A percentile compares a stretch with the other conserved stretches of the same genome.
Conservation (phyloP, 2,329 filamentous ascomycete genomes). For the Acrodontium crateriforme region DNA sequence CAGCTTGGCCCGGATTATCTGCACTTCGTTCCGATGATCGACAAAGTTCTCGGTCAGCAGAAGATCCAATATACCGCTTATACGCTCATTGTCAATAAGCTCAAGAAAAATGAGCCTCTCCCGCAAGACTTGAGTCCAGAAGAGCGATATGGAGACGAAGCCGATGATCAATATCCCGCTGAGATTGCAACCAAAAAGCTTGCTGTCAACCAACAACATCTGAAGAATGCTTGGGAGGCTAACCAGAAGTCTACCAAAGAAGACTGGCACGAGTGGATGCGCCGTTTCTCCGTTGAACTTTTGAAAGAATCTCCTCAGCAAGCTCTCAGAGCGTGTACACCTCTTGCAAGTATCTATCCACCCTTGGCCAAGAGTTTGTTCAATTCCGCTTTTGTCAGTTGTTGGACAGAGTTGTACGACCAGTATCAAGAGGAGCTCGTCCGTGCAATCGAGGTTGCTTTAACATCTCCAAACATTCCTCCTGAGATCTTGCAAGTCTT, state of each 20-base stretch:
- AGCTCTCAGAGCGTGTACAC: slow-evolving; percentile 82
- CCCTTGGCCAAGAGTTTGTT: slow-evolving; percentile 88
- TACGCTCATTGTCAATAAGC: slow-evolving; percentile 77
- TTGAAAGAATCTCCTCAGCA: slow-evolving; percentile 93
- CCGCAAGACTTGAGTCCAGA: slow-evolving; percentile 88
- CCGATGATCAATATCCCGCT: slow-evolving; percentile 67
- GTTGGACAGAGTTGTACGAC: slow-evolving; percentile 95
- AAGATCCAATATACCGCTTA: slow-evolving; percentile 86
- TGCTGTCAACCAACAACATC: slow-evolving; percentile 91
- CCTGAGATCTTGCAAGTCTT: slow-evolving; percentile 89
- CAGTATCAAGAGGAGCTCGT: slow-evolving; percentile 96
- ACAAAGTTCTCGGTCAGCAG: slow-evolving; percentile 64
- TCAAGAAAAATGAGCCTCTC: slow-evolving; percentile 89
- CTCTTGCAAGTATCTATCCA: slow-evolving; percentile 78
- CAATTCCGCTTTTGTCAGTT: slow-evolving; percentile 97
- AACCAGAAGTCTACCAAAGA: slow-evolving; percentile 94
- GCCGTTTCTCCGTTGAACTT: slow-evolving; percentile 87
- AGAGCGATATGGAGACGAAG: slow-evolving; percentile 52
- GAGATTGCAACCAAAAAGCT: slow-evolving; percentile 87
- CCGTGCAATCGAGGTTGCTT: slow-evolving; percentile 84
- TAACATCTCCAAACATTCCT: slow-evolving; percentile 89
- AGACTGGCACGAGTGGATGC: slow-evolving; percentile 99
- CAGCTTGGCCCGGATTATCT: slow-evolving; percentile 91
- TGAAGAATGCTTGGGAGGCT: slow-evolving; percentile 95
- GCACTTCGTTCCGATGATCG: slow-evolving; percentile 86